Base-by-base conservation (phyloP, 2,329 filamentous ascomycete genomes). In the Colletotrichum tanaceti region DNA sequence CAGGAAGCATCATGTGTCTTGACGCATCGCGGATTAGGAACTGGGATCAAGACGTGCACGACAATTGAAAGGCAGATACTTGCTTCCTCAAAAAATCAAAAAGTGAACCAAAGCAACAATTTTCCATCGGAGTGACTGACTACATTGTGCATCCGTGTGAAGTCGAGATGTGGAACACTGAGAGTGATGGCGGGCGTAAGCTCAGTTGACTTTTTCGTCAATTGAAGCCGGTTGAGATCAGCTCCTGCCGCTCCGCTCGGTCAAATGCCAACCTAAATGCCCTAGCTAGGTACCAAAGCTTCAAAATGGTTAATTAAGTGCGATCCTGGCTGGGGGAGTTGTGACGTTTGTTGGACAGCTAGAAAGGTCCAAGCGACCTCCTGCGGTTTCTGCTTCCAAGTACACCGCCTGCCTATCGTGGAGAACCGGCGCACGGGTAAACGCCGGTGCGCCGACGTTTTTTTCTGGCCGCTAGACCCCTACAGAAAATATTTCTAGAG, bases 401-500 rank as follows among this genome's bases (percentile, higher is more conserved):
- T n/a, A 65, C 38, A 66, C 66, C 63, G 66, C 65, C 55, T 68
- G 38, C 65, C 54, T 39, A 14, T 39, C 20, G 4, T 1, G 39
- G 39, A 16, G 3, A 5, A 18, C 22, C 14, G 7, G 16, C 28
- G 6, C 6, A 44, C 32, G 62, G 46, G 24, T 62, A 72, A 71
- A 57, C 53, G 39, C 50, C 35, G 49, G 44, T 53, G 47, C 39
- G 59, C 61, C 58, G 54, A 53, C 43, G 46, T 43, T 70, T 72
- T 72, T 67, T 71, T 68, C 47, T 52, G 28, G 47, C 6, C 6
- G 13, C 32, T n/a, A 47, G 58, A 46, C 57, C 60, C 54, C 32
- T 68, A 39, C 64, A 68, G 66, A 73, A 72, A 73, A 68, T 70
- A 71, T 72, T 73, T 71, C 63, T 50, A 60, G 38, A 58, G 49